Evolutionary conservation across 805 yeast species (phyloP), one percentile per base, ranked within the genome.

Genomic region (Wickerhamiella brachini): DNA sequence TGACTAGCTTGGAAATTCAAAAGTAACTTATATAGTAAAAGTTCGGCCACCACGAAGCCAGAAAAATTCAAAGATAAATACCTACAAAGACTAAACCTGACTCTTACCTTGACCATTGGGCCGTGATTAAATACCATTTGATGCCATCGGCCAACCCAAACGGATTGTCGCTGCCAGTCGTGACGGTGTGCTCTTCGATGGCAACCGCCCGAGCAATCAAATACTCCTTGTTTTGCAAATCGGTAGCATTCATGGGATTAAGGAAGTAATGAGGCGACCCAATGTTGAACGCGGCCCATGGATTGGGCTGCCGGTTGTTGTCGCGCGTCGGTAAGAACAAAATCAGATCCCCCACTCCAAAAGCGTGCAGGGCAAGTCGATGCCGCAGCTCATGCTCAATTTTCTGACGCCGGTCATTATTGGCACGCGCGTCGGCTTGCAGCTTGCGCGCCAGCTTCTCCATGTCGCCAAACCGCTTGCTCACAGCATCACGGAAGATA

Each of bases 261-360:
- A 90, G 68, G 60, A 88, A 82, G 63, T 79, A 88, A 63, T 89
- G 88, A 0, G 94, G 93, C 0, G 86, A 82, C 1, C 90, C 95
- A 51, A 85, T 77, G 57, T 93, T 89, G 69, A 90, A 90, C 1
- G 95, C 95, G 0, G 96, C 96, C 97, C 97, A 90, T 0, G 90
- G 87, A 41, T 65, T 63, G 45, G 67, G 67, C 44, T 57, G 58
- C 24, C 65, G 57, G 31, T 62, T 58, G 51, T 76, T 76, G 45
- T 75, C 74, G 44, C 79, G 68, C 0, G 95, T 87, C 2, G 95
- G 96, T 54, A 90, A 68, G 62, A 90, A 90, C 52, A 90, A 68
- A 1, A 86, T 95, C 58, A 87, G 68, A 64, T 89, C 97, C 12
- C 83, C 86, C 10, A 68, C 67, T 52, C 76, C 75, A 66, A 90